A percentile compares a stretch with the other conserved stretches of the same genome.
Evolutionary conservation across 1,139 yeast species (phyloP).

Genomic region (Kurtzmaniella quercitrusa): DNA sequence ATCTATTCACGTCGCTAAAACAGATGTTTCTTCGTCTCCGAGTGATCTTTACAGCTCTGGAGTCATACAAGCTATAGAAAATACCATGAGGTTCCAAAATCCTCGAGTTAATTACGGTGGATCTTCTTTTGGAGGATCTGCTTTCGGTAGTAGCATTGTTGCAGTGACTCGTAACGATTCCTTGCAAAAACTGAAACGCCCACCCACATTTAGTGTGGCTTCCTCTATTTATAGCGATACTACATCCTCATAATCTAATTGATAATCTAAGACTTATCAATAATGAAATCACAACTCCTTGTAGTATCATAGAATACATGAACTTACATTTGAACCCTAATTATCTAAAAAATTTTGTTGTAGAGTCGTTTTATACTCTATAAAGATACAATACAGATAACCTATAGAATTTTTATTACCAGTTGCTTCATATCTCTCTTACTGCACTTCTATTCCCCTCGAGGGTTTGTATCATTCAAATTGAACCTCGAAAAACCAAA

Average conservation of each 20-base stretch:
- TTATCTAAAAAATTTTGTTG: too few species aligned
- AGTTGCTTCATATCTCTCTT: too few species aligned
- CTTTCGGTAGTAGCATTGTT: neutral
- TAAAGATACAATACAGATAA: too few species aligned
- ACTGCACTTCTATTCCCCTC: neutral
- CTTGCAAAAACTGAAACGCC: neutral
- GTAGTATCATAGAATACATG: neutral
- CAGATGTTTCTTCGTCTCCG: slow-evolving; percentile 2
- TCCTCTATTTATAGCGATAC: neutral
- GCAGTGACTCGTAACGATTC: neutral
- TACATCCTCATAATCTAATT: neutral
- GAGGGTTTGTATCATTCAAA: neutral
- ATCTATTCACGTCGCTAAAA: slow-evolving; percentile 13
- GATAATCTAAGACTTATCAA: neutral
- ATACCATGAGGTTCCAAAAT: neutral
- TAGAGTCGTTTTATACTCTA: too few species aligned
- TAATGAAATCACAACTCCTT: neutral
- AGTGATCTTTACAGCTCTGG: neutral
- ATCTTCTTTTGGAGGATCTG: neutral
- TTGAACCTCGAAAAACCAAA: slow-evolving; percentile 9
- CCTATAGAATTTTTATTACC: too few species aligned
- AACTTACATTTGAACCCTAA: too few species aligned
- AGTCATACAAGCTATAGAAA: neutral
- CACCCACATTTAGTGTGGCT: neutral
- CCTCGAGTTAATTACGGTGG: neutral